Evolutionary conservation across 2,329 filamentous ascomycete species (phyloP).

Genomic region (Fusarium metavorans): DNA sequence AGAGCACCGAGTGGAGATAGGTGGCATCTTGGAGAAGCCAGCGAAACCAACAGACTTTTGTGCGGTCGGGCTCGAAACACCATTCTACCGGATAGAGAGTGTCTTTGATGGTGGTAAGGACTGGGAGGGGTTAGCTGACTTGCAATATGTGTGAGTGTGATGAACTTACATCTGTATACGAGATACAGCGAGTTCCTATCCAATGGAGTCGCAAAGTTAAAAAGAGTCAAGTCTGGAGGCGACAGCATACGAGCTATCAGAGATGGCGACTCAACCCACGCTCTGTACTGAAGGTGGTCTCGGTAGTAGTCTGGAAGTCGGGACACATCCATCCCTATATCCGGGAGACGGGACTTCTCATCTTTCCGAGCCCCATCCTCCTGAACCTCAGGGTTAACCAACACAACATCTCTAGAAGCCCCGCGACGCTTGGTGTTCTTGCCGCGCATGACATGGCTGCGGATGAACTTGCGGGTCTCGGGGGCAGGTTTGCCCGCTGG

Average conservation of each 20-base stretch:
- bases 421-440: constrained; percentile 38
- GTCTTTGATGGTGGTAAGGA: constrained; percentile 44
- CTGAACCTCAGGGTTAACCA: not conserved
- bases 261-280: constrained; percentile 30
- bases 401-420: not conserved
- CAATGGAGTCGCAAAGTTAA: constrained; percentile 35
- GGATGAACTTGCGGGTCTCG: constrained; percentile 43
- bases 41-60: constrained; percentile 43
- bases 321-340: not conserved
- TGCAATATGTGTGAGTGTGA: not conserved
- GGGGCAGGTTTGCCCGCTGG: constrained; percentile 38
- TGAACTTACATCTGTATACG: constrained; percentile 31
- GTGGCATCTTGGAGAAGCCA: constrained; percentile 44
- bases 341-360: not conserved
- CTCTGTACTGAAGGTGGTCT: constrained; percentile 6
- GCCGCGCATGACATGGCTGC: constrained; percentile 45
- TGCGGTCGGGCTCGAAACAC: constrained; percentile 41
- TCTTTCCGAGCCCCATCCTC: not conserved
- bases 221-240: constrained; percentile 33
- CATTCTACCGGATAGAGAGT: constrained; percentile 46
- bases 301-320: not conserved
- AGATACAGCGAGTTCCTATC: constrained; percentile 22
- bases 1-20: constrained; percentile 43
- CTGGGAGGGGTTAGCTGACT: constrained; percentile 18
- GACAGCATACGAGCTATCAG: constrained; percentile 21